These are phyloP conservation scores for Waltiozyma sp. DNA, from an alignment of 1,139 yeast genomes.

Conservation along the genomic window DNA sequence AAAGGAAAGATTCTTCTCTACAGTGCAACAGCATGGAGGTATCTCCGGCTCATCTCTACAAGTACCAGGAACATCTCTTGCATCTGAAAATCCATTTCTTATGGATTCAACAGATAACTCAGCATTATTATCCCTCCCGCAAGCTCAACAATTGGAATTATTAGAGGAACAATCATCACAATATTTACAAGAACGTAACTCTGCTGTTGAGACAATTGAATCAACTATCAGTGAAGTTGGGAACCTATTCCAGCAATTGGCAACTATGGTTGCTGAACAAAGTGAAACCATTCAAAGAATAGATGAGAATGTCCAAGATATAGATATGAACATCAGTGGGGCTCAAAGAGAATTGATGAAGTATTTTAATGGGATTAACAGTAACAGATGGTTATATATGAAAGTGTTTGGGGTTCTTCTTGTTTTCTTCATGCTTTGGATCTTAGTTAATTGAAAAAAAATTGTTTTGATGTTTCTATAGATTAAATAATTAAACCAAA, in stretches of 20 bases:
- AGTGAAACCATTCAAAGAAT: constrained; percentile 93
- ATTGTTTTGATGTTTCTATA: neutral
- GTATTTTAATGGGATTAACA: constrained; percentile 79
- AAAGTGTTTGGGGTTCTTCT: constrained; percentile 84
- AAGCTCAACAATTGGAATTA: constrained; percentile 62
- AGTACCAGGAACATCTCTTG: constrained; percentile 7
- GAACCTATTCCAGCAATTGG: constrained; percentile 83
- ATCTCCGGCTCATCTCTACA: constrained; percentile 2
- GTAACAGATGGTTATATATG: constrained; percentile 85
- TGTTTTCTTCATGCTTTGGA: constrained; percentile 70
- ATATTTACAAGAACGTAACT: constrained; percentile 74
- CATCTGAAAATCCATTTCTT: constrained; percentile 30
- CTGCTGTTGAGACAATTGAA: constrained; percentile 93
- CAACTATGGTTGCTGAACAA: constrained; percentile 96
- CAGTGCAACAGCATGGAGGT: constrained; percentile 24
- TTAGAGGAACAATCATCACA: constrained; percentile 61
- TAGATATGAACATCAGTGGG: constrained; percentile 76
- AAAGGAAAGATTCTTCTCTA: constrained; percentile 70
- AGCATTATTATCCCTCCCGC: constrained; percentile 38
- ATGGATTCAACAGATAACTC: constrained; percentile 15
- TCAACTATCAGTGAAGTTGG: constrained; percentile 95
- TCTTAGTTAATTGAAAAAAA: constrained; percentile 39
- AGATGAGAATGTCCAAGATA: constrained; percentile 91
- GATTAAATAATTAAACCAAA: no score
- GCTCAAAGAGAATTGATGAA: constrained; percentile 91